These are phyloP conservation scores for Pseudonitzschia multiseries DNA, from an alignment of 108 stramenopile genomes.

Conservation along the genomic window DNA sequence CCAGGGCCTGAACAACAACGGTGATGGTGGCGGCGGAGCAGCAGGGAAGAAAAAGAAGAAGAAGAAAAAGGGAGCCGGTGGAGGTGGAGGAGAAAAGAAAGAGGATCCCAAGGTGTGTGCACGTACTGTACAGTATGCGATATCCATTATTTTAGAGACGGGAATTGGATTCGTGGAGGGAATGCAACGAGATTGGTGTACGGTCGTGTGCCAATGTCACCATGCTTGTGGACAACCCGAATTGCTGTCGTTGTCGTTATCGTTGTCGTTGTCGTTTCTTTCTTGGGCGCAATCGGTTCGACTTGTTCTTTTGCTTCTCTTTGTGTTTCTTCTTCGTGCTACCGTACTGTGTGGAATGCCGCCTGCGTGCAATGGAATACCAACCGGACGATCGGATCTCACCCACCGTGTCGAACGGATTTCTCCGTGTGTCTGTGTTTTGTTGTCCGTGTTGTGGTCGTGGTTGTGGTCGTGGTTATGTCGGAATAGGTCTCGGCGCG, in stretches of 20 bases:
- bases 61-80: conserved; percentile 53
- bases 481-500: conserved; percentile 61
- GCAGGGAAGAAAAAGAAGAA: conserved; percentile 86
- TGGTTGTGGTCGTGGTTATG: background rate
- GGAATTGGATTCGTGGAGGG: no score
- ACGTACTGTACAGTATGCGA: background rate
- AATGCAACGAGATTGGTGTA: no score
- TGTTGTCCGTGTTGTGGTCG: background rate
- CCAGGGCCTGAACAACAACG: conserved; percentile 56
- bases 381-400: no score
- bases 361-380: no score
- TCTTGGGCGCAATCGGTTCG: background rate
- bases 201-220: no score
- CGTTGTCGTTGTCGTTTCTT: background rate
- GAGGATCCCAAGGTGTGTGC: conserved; percentile 47
- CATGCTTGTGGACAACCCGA: no score
- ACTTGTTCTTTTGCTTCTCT: background rate
- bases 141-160: background rate
- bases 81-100: conserved; percentile 38
- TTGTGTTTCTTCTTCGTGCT: background rate
- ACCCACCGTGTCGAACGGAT: no score
- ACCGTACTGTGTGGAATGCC: background rate
- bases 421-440: no score
- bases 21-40: conserved; percentile 42
- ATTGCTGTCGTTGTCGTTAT: no score